Evolutionary conservation across 768 basidiomycete genomes (phyloP).

Genomic region (Kwoniella sp.): DNA sequence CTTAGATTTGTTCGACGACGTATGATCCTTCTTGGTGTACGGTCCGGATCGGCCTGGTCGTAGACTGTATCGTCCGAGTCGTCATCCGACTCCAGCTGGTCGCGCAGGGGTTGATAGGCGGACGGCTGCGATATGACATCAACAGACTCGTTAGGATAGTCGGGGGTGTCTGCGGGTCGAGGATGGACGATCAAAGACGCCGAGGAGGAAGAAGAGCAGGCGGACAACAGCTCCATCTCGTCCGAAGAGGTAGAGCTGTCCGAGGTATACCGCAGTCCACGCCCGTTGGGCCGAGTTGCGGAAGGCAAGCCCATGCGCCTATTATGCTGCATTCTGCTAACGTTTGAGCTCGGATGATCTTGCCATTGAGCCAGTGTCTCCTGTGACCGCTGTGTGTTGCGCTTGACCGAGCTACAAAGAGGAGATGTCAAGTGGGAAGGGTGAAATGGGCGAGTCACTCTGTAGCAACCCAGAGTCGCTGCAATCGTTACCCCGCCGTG

Average conservation of each 20-base stretch:
- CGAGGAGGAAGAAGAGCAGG: slow-evolving; percentile 1
- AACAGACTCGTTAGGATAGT: background rate
- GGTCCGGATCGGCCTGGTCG: background rate
- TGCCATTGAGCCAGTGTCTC: background rate
- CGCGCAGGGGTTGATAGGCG: background rate
- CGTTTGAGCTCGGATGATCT: background rate
- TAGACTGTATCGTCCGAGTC: background rate
- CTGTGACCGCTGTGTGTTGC: background rate
- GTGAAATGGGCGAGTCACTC: no score
- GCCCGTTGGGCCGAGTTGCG: background rate
- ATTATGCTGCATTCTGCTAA: no score
- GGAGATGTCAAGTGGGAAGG: no score
- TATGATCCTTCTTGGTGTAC: slow-evolving; percentile 8
- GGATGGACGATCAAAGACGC: background rate
- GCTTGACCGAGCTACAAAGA: no score
- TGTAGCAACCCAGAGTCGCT: no score
- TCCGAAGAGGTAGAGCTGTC: slow-evolving; percentile 9
- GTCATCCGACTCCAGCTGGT: background rate
- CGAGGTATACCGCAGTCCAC: background rate
- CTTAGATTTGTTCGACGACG: background rate
- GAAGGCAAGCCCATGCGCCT: no score
- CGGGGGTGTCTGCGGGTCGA: background rate
- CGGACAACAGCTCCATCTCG: slow-evolving; percentile 8
- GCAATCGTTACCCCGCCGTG: no score
- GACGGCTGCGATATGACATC: background rate